Conservation (phyloP, 2,329 filamentous ascomycete species). For the Nigrograna mackinnonii region DNA sequence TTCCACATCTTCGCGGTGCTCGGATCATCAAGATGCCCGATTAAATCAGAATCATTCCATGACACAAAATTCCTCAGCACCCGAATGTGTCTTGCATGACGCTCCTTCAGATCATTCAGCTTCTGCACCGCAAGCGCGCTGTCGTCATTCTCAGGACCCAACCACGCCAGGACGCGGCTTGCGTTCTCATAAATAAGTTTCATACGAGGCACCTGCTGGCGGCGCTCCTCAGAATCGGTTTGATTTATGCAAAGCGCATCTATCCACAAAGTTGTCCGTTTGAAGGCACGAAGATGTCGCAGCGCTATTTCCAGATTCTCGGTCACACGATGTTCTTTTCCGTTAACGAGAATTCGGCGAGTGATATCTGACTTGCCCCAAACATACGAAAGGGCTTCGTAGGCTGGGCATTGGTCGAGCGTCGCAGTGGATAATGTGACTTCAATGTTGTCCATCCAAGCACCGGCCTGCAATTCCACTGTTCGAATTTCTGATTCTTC, state of each 20-base stretch:
- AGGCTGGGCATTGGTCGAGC: background rate
- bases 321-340: background rate
- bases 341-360: background rate
- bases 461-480: too few species aligned
- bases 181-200: background rate
- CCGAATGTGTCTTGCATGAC: too few species aligned
- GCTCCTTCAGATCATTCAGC: slow-evolving; percentile 12
- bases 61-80: too few species aligned
- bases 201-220: background rate
- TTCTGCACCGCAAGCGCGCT: too few species aligned
- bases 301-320: background rate
- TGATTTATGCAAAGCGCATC: background rate
- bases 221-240: background rate
- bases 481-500: too few species aligned
- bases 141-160: too few species aligned
- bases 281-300: background rate
- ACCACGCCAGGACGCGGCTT: background rate
- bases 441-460: too few species aligned
- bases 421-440: too few species aligned
- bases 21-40: too few species aligned
- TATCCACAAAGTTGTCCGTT: background rate
- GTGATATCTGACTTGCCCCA: background rate
- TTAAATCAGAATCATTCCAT: too few species aligned
- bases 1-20: too few species aligned
- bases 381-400: background rate